These are phyloP conservation scores for Scheffersomyces segobiensis DNA, from an alignment of 1,139 yeast species.

Conservation along the genomic window DNA sequence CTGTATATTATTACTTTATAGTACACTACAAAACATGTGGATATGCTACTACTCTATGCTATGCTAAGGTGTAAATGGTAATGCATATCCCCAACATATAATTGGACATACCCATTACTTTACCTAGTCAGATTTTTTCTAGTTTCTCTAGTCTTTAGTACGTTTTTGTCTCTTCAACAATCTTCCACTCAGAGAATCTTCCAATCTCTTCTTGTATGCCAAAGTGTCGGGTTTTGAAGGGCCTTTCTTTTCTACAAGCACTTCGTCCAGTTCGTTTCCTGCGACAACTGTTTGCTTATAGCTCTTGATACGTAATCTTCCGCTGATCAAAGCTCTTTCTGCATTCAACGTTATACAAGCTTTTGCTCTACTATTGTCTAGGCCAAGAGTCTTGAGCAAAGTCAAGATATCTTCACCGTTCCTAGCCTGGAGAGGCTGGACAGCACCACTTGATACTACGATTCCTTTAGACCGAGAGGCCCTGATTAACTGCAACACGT, in stretches of 20 bases:
- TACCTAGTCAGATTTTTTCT: neutral
- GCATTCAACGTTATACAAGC: constrained; percentile 62
- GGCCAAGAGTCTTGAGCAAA: constrained; percentile 67
- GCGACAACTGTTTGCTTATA: constrained; percentile 65
- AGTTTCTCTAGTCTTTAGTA: constrained; percentile 5
- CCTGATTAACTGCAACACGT: constrained; percentile 74
- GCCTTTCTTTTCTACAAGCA: constrained; percentile 21
- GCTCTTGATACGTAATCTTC: constrained; percentile 68
- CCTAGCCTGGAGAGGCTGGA: constrained; percentile 57
- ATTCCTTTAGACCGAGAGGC: constrained; percentile 82
- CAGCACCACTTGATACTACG: constrained; percentile 76
- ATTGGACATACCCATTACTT: neutral
- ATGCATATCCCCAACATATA: neutral
- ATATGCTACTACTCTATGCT: neutral
- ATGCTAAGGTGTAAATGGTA: neutral
- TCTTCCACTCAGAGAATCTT: constrained; percentile 26
- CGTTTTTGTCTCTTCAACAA: constrained; percentile 24
- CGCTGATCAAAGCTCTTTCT: constrained; percentile 64
- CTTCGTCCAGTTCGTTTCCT: constrained; percentile 34
- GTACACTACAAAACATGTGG: neutral
- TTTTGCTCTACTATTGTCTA: constrained; percentile 61
- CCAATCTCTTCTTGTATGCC: constrained; percentile 24
- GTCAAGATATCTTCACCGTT: constrained; percentile 69
- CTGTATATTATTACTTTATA: neutral
- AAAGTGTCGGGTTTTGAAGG: constrained; percentile 1